phyloP scores from a whole-genome alignment of 345 rosid genomes.

The Stellera chamaejasme region DNA sequence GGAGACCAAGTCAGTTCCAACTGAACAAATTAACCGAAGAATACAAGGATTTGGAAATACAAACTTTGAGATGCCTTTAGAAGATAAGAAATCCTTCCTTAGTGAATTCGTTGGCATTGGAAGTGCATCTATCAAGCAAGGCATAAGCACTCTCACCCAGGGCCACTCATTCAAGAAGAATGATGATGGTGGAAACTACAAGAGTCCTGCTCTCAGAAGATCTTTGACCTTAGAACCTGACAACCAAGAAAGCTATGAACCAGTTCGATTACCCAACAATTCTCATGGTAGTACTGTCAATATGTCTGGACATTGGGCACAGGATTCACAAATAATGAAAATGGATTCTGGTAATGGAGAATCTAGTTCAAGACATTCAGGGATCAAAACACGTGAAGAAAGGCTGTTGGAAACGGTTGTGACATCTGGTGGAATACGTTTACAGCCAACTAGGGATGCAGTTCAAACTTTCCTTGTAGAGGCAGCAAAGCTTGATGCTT shows the following conservation, averaged over 20 bases:
- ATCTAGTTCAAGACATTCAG: slow-evolving; percentile 39
- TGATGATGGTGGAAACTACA: slow-evolving; percentile 82
- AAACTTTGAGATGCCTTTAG: slow-evolving; percentile 58
- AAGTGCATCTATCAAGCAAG: slow-evolving; percentile 92
- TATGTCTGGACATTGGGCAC: slow-evolving; percentile 59
- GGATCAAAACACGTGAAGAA: slow-evolving; percentile 75
- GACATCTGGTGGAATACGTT: slow-evolving; percentile 88
- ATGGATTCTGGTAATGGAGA: slow-evolving; percentile 29
- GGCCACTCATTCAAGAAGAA: slow-evolving; percentile 52
- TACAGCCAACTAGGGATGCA: slow-evolving; percentile 96
- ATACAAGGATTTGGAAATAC: slow-evolving; percentile 97
- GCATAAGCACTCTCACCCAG: slow-evolving; percentile 66
- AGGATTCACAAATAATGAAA: slow-evolving; percentile 32
- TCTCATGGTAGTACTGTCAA: slow-evolving; percentile 33
- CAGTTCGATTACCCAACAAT: slow-evolving; percentile 49
- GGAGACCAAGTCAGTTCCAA: slow-evolving; percentile 55
- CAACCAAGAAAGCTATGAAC: slow-evolving; percentile 59
- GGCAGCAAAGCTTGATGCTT: slow-evolving; percentile 78
- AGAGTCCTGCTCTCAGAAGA: slow-evolving; percentile 77
- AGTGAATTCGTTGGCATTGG: slow-evolving; percentile 95
- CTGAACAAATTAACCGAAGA: slow-evolving; percentile 53
- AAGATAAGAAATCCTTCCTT: slow-evolving; percentile 85
- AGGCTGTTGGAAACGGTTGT: slow-evolving; percentile 86
- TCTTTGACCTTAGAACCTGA: slow-evolving; percentile 75
- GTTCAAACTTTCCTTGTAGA: slow-evolving; percentile 70